Base-by-base conservation (phyloP, 495 filamentous ascomycete genomes). In the Annulohypoxylon moriforme region DNA sequence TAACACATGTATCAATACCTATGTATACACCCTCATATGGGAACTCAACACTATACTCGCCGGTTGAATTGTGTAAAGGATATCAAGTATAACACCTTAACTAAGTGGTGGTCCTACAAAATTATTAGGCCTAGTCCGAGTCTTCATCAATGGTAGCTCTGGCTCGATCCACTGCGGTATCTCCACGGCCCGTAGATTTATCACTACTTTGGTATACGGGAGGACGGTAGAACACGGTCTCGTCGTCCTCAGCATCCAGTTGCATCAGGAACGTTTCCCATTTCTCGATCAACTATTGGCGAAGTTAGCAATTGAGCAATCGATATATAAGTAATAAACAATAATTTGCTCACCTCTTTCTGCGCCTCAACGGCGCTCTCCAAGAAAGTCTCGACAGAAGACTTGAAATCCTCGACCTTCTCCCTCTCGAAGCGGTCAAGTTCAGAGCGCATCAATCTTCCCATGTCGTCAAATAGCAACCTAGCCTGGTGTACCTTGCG, bases 381-480 rank as follows among this genome's bases (percentile, higher is more conserved):
- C 71, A 99, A 83, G 79, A 95, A 99, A 0, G 96, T 99, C 83
- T 99, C 96, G 1, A 99, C 95, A 0, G 93, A 96, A 67, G 91
- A 94, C 84, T 98, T 99, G 81, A 99, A 99, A 79, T 99, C 96
- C 78, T 99, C 96, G 7, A 99, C 96, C 84, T 99, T 99, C 83
- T 99, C 96, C 73, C 88, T 88, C 83, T 98, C 96, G 74, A 99
- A 99, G 27, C 94, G 85, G 68, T 98, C 96, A 66, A 99, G 84
- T 80, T 99, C 96, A 29, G 84, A 83, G 40, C 93, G 87, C 94
- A 99, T 95, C 77, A 97, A 82, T 25, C 93, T 86, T 11, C 96
- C 96, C 96, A 99, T 98, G 77, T 99, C 96, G 68, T 99, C 96
- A 78, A 99, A 99, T 60, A 97, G 79, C 63, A 99, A 77, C 55